phyloP scores from a whole-genome alignment of 1,284 basidiomycete species.

The Puccinia polysora region DNA sequence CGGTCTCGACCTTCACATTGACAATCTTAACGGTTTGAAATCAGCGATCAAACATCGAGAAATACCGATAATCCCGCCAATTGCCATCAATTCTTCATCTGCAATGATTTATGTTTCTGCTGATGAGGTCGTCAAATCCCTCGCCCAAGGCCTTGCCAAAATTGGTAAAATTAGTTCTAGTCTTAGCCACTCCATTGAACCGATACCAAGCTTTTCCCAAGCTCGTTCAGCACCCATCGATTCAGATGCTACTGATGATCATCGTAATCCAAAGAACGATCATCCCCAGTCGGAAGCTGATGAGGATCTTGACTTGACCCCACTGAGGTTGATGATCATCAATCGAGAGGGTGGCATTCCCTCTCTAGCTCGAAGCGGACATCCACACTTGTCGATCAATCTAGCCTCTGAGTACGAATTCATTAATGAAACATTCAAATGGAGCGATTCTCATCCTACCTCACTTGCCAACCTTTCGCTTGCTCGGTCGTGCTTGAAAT shows the following conservation, averaged over 20 bases:
- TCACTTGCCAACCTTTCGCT: conserved; percentile 82
- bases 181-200: conserved; percentile 47
- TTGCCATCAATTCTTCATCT: conserved; percentile 85
- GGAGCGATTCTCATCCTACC: conserved; percentile 75
- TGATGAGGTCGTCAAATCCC: conserved; percentile 83
- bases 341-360: conserved; percentile 95
- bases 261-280: conserved; percentile 48
- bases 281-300: conserved; percentile 37
- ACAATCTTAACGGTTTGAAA: conserved; percentile 72
- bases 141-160: conserved; percentile 72
- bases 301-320: conserved; percentile 66
- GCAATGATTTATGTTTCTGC: conserved; percentile 77
- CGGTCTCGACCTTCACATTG: conserved; percentile 47
- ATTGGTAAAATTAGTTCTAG: conserved; percentile 42
- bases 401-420: conserved; percentile 79
- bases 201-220: conserved; percentile 50
- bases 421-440: conserved; percentile 81
- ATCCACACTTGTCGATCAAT: conserved; percentile 95
- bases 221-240: conserved; percentile 10
- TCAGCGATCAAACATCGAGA: conserved; percentile 84
- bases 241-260: conserved; percentile 47
- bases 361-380: conserved; percentile 88
- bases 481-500: conserved; percentile 76
- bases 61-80: conserved; percentile 91
- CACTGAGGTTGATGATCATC: conserved; percentile 93